Evolutionary conservation across 345 rosid genomes (phyloP).

Genomic region (Leavenworthia alabamica): DNA sequence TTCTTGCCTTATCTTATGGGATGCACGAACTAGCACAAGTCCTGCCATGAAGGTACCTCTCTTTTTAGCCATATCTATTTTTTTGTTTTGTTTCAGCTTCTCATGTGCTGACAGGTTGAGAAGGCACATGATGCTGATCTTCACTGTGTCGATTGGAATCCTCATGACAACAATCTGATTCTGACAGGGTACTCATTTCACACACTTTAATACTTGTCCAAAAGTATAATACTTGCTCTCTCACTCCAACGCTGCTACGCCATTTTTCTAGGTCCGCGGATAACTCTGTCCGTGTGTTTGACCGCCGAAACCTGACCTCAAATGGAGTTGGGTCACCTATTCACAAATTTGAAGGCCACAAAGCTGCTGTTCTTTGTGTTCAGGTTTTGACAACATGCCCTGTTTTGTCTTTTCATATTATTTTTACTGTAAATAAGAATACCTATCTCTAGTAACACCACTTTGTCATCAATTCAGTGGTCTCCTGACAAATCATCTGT

Average conservation of each 20-base stretch:
- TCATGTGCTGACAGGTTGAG: slow-evolving; percentile 53
- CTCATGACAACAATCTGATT: slow-evolving; percentile 70
- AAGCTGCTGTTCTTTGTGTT: slow-evolving; percentile 86
- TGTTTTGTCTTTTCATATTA: not conserved
- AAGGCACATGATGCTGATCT: slow-evolving; percentile 90
- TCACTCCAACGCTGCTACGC: not conserved
- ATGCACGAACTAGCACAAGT: slow-evolving; percentile 67
- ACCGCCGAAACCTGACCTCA: slow-evolving; percentile 70
- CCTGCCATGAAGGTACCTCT: slow-evolving; percentile 61
- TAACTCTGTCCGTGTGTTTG: slow-evolving; percentile 71
- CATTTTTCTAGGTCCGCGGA: slow-evolving; percentile 70
- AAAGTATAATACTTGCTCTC: not conserved
- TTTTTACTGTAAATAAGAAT: not conserved
- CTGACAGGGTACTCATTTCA: slow-evolving; percentile 59
- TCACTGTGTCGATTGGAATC: slow-evolving; percentile 94
- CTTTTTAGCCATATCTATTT: not conserved
- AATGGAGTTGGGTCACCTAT: slow-evolving; percentile 73
- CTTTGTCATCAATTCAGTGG: slow-evolving; percentile 49
- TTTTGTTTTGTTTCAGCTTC: not conserved
- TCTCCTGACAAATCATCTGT: slow-evolving; percentile 84
- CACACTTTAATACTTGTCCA: not conserved
- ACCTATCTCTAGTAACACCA: not conserved
- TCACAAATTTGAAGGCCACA: slow-evolving; percentile 79
- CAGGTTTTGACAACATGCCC: slow-evolving; percentile 47
- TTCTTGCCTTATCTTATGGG: slow-evolving; percentile 95